Percentiles rank a stretch among this genome's conserved stretches.
Evolutionary conservation across 805 yeast genomes (phyloP).

Genomic region (Yarrowia divulgata): DNA sequence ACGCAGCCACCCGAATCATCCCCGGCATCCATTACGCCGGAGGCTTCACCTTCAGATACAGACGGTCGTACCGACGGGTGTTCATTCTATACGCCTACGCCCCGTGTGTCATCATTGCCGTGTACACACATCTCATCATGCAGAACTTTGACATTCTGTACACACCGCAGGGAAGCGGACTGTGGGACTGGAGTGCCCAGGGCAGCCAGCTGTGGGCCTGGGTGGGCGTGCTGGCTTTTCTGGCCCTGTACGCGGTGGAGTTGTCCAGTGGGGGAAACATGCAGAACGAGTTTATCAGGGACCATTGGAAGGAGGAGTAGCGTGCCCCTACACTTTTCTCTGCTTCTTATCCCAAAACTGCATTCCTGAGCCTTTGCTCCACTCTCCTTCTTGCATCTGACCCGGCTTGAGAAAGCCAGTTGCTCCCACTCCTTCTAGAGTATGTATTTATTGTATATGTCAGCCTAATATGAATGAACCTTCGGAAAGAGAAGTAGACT

Average conservation of each 20-base stretch:
- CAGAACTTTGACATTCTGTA: constrained; percentile 77
- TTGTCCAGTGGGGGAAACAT: constrained; percentile 53
- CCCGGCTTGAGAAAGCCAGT: constrained; percentile 5
- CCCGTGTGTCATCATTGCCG: constrained; percentile 93
- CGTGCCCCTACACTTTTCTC: too few species aligned
- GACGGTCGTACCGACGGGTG: constrained; percentile 39
- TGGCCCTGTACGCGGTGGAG: constrained; percentile 82
- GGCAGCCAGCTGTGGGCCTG: constrained; percentile 96
- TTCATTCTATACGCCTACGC: constrained; percentile 80
- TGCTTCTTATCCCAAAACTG: neutral
- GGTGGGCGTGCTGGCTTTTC: constrained; percentile 84
- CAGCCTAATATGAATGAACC: neutral
- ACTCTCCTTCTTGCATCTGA: constrained; percentile 15
- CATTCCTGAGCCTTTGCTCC: neutral
- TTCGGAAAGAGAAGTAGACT: too few species aligned
- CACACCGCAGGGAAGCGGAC: constrained; percentile 10
- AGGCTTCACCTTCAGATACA: constrained; percentile 33
- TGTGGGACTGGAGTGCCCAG: constrained; percentile 40
- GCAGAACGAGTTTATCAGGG: constrained; percentile 37
- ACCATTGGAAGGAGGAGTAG: constrained; percentile 33
- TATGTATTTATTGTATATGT: constrained; percentile 31
- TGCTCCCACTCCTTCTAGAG: constrained; percentile 27
- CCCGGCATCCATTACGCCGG: constrained; percentile 63
- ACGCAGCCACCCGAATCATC: constrained; percentile 90
- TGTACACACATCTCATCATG: constrained; percentile 91